Percentiles rank a stretch among this genome's conserved stretches.
These are phyloP conservation scores for Aphanomyces astaci DNA, from an alignment of 352 stramenopile genomes.

Conservation along the genomic window DNA sequence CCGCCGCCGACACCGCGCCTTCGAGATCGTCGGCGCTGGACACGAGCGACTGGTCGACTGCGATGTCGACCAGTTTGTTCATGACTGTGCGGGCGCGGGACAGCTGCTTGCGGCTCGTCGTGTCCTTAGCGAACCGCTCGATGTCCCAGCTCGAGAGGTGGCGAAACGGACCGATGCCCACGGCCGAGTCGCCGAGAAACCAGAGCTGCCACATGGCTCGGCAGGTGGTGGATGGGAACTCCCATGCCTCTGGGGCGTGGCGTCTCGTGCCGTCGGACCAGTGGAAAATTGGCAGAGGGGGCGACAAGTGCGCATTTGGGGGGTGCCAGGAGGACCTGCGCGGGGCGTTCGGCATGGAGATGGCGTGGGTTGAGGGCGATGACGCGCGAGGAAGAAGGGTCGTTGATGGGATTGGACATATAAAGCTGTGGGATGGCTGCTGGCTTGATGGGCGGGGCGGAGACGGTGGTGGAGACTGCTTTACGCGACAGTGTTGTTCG, in stretches of 20 bases:
- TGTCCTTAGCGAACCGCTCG: not conserved
- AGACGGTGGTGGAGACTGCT: not conserved
- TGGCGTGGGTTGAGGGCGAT: too few relatives aligned
- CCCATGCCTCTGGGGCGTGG: not conserved
- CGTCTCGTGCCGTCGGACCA: not conserved
- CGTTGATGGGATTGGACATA: too few relatives aligned
- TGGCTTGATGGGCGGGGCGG: not conserved
- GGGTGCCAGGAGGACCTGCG: not conserved
- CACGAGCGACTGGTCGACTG: not conserved
- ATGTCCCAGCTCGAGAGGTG: constrained; percentile 2
- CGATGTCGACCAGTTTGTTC: constrained; percentile 7
- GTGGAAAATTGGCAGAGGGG: not conserved
- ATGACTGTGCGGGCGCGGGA: constrained; percentile 3
- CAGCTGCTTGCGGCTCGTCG: not conserved
- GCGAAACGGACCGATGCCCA: not conserved
- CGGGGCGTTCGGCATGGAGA: not conserved
- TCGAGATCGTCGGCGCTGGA: not conserved
- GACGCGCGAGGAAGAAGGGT: too few relatives aligned
- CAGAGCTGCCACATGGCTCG: not conserved
- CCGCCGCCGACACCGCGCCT: not conserved
- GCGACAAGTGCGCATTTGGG: not conserved
- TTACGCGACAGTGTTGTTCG: not conserved
- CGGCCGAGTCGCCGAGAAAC: not conserved
- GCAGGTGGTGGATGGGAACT: constrained; percentile 6
- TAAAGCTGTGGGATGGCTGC: not conserved